Evolutionary conservation across 805 yeast species (phyloP).

Genomic region (Yamadazyma kitorensis): DNA sequence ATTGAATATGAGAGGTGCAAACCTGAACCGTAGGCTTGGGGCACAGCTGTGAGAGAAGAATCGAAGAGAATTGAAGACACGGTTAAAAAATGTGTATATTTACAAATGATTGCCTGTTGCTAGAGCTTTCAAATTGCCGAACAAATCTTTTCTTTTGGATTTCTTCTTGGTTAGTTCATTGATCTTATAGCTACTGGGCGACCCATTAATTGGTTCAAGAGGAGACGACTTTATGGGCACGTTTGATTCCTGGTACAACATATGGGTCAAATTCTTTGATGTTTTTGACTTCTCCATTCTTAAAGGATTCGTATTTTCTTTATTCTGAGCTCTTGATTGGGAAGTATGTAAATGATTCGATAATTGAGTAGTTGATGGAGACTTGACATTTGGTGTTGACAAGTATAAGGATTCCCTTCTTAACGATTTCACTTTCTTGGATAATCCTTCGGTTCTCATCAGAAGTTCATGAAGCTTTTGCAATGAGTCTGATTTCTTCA

Average conservation of each 20-base stretch:
- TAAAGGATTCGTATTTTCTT: slow-evolving; percentile 2
- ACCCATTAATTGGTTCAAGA: slow-evolving; percentile 3
- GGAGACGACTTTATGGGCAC: neutral
- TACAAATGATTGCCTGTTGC: neutral
- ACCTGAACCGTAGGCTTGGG: no score
- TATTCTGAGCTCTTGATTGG: neutral
- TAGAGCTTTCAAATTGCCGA: slow-evolving; percentile 2
- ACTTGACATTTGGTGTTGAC: slow-evolving; percentile 14
- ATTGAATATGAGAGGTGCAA: no score
- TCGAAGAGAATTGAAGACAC: no score
- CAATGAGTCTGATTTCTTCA: slow-evolving; percentile 28
- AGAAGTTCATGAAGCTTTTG: slow-evolving; percentile 30
- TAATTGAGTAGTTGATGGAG: slow-evolving; percentile 21
- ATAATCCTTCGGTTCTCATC: slow-evolving; percentile 13
- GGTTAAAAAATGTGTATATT: no score
- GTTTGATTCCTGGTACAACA: slow-evolving; percentile 1
- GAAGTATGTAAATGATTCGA: slow-evolving; percentile 9
- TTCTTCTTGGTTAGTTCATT: neutral
- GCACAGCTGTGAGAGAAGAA: no score
- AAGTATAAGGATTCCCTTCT: slow-evolving; percentile 10
- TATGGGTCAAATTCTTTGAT: slow-evolving; percentile 1
- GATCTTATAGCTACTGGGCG: slow-evolving; percentile 1
- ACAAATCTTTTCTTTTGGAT: slow-evolving; percentile 1
- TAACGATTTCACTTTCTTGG: slow-evolving; percentile 9
- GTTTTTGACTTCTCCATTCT: slow-evolving; percentile 2